These are phyloP conservation scores for Picochlorum sp. DNA, from an alignment of 139 green algal genomes.

Conservation along the genomic window DNA sequence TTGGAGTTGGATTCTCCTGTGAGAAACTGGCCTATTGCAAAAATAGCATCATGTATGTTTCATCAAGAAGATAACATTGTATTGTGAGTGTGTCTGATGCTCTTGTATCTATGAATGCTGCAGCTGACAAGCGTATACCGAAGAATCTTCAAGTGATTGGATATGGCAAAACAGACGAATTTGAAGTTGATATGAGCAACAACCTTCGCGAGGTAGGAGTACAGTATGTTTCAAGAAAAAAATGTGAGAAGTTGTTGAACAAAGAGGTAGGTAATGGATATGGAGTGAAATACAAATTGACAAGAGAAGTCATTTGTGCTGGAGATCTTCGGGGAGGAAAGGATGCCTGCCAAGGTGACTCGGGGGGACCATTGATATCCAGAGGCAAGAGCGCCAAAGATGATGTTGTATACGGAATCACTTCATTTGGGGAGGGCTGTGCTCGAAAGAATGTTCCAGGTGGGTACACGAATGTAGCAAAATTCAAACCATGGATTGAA, in stretches of 20 bases:
- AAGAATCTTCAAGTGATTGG: constrained; percentile 2
- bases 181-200: neutral
- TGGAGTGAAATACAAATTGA: constrained; percentile 5
- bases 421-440: constrained; percentile 13
- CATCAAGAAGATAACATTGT: neutral
- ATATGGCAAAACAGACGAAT: constrained; percentile 9
- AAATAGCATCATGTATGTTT: neutral
- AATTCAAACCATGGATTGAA: constrained; percentile 6
- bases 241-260: constrained; percentile 9
- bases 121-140: neutral
- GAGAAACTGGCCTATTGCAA: neutral
- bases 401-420: constrained; percentile 12
- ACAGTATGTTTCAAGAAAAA: neutral
- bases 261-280: neutral
- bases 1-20: constrained; percentile 1
- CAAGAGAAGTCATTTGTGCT: constrained; percentile 4
- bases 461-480: constrained; percentile 8
- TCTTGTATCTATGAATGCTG: neutral
- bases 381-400: constrained; percentile 6
- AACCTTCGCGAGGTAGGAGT: constrained; percentile 5
- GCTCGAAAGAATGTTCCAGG: constrained; percentile 9
- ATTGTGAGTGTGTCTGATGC: neutral
- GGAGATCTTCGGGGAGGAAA: neutral
- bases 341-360: constrained; percentile 10
- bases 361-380: constrained; percentile 5